Base-by-base conservation (phyloP, 129 eudicot species). In the Tagetes patula region DNA sequence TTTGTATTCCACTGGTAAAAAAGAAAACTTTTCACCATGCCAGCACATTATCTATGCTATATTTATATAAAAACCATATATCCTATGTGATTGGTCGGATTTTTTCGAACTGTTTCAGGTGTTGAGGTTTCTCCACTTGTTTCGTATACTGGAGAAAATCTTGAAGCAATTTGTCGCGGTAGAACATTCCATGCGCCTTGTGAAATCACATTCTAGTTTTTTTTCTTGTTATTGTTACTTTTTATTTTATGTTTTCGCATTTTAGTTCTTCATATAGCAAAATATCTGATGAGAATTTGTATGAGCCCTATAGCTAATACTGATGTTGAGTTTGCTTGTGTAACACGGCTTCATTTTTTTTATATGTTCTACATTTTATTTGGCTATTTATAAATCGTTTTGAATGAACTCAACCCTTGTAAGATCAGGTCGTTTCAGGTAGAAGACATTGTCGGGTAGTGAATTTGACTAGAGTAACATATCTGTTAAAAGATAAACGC, bases 181-280 rank as follows among this genome's bases (percentile, higher is more conserved):
- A 85, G 99, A 85, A 88, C 96, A 36, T 95, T 95, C 72, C 99
- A 95, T 31, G 99, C 99, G 32, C 99, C 99, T 64, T 95, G 99
- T 78, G 99, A 95, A 84, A 95, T 95, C 84, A 76, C 91, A 58
- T 87, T 80, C 84, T 91, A 88, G 82, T 33, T 71, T 50, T 69
- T 12, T 41, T 31, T 53, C 6, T 72, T 32, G 20, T 14, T 66
- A 8, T 55, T 32, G 11, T 1, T 4, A 53, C 48, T 60, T 47
- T 59, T 45, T 6, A 72, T 47, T 45, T 61, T 36, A 61, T 61
- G 38, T 41, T 33, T 71, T 63, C 43, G 70, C 40, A 56, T 69
- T 60, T 43, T 65, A 50, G 7, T 65, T 71, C 55, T 81, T 72
- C 53, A 74, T 49, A 68, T 70, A 74, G 50, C 65, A 34, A 48